phyloP scores from a whole-genome alignment of 371 early-diverging fungal genomes.

The Basidiobolus meristosporus region DNA sequence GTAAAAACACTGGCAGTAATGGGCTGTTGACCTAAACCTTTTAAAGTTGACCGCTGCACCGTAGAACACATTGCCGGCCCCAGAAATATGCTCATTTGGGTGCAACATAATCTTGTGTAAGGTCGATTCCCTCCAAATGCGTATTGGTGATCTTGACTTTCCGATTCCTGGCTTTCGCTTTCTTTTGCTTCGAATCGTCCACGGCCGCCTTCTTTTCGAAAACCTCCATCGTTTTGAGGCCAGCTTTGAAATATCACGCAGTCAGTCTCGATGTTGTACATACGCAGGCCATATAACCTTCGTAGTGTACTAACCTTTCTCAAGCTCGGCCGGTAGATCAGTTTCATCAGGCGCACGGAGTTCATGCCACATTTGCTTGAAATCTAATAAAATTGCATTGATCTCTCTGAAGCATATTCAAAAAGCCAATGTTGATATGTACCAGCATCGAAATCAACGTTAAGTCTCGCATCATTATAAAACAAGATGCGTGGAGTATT shows the following conservation, averaged over 20 bases:
- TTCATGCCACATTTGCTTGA: conserved; percentile 54
- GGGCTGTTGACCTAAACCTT: too few relatives aligned
- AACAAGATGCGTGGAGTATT: conserved; percentile 46
- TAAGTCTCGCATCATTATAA: conserved; percentile 41
- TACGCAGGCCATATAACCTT: too few relatives aligned
- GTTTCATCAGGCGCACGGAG: conserved; percentile 53
- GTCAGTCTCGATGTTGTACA: too few relatives aligned
- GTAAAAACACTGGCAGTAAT: too few relatives aligned
- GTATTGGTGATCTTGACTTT: conserved; percentile 74
- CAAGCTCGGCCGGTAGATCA: conserved; percentile 23
- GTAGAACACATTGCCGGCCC: too few relatives aligned
- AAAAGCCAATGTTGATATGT: conserved; percentile 1
- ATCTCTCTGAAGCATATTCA: background rate
- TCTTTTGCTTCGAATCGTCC: conserved; percentile 18
- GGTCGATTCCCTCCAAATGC: conserved; percentile 62
- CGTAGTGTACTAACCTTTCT: too few relatives aligned
- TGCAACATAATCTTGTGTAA: conserved; percentile 56
- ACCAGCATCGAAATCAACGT: conserved; percentile 42
- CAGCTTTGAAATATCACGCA: conserved; percentile 14
- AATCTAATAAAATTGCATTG: conserved; percentile 19
- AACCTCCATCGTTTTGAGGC: conserved; percentile 53
- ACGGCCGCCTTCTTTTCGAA: conserved; percentile 20
- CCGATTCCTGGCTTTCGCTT: conserved; percentile 42
- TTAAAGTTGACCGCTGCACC: too few relatives aligned
- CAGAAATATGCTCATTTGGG: background rate